Conservation (phyloP, 2,329 filamentous ascomycete species). For the Epichloe aotearoae region DNA sequence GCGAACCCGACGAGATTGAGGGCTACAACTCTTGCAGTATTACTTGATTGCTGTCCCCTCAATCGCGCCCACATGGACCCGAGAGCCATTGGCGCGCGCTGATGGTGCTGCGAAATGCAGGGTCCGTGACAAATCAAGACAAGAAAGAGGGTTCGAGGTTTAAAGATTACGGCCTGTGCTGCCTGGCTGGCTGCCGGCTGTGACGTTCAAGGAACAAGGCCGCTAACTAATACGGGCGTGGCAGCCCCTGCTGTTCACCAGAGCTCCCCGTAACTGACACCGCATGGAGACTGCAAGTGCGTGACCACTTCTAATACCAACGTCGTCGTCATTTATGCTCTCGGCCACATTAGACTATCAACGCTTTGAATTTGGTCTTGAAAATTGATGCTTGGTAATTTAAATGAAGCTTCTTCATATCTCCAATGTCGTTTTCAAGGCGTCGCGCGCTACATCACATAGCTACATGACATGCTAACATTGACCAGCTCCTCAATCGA, state of each 20-base stretch:
- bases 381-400: background rate
- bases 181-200: too few species aligned
- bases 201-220: too few species aligned
- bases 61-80: slow-evolving; percentile 22
- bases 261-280: too few species aligned
- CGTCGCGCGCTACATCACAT: slow-evolving; percentile 1
- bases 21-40: slow-evolving; percentile 21
- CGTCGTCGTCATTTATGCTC: too few species aligned
- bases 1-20: slow-evolving; percentile 38
- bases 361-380: background rate
- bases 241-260: too few species aligned
- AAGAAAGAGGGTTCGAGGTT: too few species aligned
- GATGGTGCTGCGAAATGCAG: background rate
- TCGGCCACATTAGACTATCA: too few species aligned
- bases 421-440: slow-evolving; percentile 3
- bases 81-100: background rate
- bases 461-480: slow-evolving; percentile 4
- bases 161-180: too few species aligned
- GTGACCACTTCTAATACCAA: too few species aligned
- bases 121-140: too few species aligned
- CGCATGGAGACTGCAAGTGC: too few species aligned
- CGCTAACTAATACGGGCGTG: too few species aligned
- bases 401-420: background rate
- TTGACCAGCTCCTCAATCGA: background rate
- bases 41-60: slow-evolving; percentile 11